Evolutionary conservation across 768 basidiomycete genomes (phyloP).

Genomic region (Amanita rubescens): DNA sequence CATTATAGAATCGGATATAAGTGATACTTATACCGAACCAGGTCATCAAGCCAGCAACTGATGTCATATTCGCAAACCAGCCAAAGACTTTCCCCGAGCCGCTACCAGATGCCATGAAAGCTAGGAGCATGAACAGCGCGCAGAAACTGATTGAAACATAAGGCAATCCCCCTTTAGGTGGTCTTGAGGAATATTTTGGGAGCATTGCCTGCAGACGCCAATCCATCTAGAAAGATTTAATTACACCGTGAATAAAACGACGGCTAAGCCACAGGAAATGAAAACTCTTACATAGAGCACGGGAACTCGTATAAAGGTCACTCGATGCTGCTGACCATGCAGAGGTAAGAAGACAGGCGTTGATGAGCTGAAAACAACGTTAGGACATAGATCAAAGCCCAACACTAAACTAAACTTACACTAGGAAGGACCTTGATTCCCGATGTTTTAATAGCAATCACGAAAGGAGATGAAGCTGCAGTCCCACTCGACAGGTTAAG

Average conservation of each 20-base stretch:
- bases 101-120: constrained; percentile 69
- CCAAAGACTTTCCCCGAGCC: constrained; percentile 69
- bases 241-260: constrained; percentile 4
- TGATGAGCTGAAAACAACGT: constrained; percentile 50
- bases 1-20: constrained; percentile 81
- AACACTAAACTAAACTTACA: constrained; percentile 30
- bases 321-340: constrained; percentile 91
- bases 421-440: constrained; percentile 86
- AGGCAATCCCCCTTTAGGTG: constrained; percentile 68
- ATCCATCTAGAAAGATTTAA: constrained; percentile 47
- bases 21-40: constrained; percentile 77
- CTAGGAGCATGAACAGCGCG: constrained; percentile 58
- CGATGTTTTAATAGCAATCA: constrained; percentile 78
- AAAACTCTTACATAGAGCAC: constrained; percentile 62
- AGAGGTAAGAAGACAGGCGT: constrained; percentile 76
- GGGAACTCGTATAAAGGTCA: constrained; percentile 85
- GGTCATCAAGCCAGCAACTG: constrained; percentile 62
- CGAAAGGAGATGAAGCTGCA: constrained; percentile 79
- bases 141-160: constrained; percentile 64
- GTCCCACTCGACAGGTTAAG: constrained; percentile 50
- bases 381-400: not conserved
- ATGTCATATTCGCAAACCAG: constrained; percentile 77
- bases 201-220: constrained; percentile 75
- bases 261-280: not conserved
- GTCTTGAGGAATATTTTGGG: constrained; percentile 72